These are phyloP conservation scores for Pyricularia sp. DNA, from an alignment of 2,329 filamentous ascomycete species.

Conservation along the genomic window DNA sequence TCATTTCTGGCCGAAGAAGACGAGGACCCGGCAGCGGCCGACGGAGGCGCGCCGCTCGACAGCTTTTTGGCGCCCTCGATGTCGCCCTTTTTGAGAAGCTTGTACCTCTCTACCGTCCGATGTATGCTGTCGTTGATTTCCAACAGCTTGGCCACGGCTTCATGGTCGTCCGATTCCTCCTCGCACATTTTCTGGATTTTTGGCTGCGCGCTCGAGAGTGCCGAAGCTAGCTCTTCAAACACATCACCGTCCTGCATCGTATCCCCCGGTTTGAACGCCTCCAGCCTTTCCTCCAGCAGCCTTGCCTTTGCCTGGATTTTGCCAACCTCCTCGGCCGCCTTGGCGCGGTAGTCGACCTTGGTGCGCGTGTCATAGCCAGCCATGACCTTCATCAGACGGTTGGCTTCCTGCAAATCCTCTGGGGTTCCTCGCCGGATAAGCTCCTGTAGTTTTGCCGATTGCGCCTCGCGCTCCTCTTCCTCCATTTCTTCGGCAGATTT, in stretches of 20 bases:
- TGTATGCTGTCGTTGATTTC: slow-evolving; percentile 99
- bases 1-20: slow-evolving; percentile 57
- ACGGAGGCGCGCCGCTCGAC: slow-evolving; percentile 55
- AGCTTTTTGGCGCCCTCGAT: slow-evolving; percentile 71
- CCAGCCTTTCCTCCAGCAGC: slow-evolving; percentile 82
- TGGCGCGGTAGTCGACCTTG: slow-evolving; percentile 95
- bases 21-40: slow-evolving; percentile 31
- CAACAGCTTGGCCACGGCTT: slow-evolving; percentile 86
- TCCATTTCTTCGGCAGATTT: slow-evolving; percentile 98
- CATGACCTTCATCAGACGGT: slow-evolving; percentile 98
- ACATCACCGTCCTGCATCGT: slow-evolving; percentile 56
- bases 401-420: slow-evolving; percentile 90
- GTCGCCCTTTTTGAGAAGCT: slow-evolving; percentile 90
- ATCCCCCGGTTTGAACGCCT: slow-evolving; percentile 71
- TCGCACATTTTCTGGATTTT: slow-evolving; percentile 99
- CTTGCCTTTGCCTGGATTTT: slow-evolving; percentile 94
- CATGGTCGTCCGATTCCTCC: slow-evolving; percentile 92
- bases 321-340: slow-evolving; percentile 86
- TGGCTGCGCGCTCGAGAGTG: slow-evolving; percentile 84
- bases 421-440: slow-evolving; percentile 84
- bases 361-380: slow-evolving; percentile 89
- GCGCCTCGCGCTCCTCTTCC: slow-evolving; percentile 84
- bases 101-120: slow-evolving; percentile 88
- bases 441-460: slow-evolving; percentile 96
- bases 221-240: slow-evolving; percentile 73